A percentile compares a stretch with the other conserved stretches of the same genome.
Evolutionary conservation across 192 early-diverging fungal species (phyloP).

Genomic region (Piromyces finnis): DNA sequence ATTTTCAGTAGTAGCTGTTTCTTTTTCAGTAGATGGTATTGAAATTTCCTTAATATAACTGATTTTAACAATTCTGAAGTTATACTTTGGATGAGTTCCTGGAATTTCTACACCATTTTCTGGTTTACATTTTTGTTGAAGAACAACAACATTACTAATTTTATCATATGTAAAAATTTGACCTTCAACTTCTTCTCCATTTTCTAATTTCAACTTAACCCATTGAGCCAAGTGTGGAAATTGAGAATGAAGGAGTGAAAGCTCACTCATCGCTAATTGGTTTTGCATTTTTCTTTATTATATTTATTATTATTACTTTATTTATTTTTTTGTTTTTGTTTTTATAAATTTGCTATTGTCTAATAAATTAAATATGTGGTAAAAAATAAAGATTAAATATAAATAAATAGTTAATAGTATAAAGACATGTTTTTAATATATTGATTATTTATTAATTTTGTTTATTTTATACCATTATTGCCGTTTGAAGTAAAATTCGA

Average conservation of each 20-base stretch:
- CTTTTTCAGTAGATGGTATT: background rate
- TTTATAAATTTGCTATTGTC: too few species aligned
- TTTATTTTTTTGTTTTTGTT: background rate
- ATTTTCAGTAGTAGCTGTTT: background rate
- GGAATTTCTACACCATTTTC: background rate
- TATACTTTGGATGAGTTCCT: background rate
- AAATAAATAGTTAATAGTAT: too few species aligned
- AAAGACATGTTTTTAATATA: too few species aligned
- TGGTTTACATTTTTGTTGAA: slow-evolving; percentile 11
- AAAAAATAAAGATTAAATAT: too few species aligned
- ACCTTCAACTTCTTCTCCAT: slow-evolving; percentile 25
- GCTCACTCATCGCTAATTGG: background rate
- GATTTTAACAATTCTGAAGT: background rate
- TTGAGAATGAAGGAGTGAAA: background rate
- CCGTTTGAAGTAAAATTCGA: too few species aligned
- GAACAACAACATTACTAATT: slow-evolving; percentile 36
- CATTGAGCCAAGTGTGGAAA: background rate
- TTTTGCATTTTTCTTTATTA: background rate
- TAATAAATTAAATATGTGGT: too few species aligned
- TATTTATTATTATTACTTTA: background rate
- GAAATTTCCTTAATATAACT: background rate
- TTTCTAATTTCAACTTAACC: background rate
- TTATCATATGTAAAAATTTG: slow-evolving; percentile 34
- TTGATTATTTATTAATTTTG: too few species aligned
- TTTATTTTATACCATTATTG: too few species aligned